Evolutionary conservation across 192 early-diverging fungal genomes (phyloP).

Genomic region (Entophlyctis luteolus): DNA sequence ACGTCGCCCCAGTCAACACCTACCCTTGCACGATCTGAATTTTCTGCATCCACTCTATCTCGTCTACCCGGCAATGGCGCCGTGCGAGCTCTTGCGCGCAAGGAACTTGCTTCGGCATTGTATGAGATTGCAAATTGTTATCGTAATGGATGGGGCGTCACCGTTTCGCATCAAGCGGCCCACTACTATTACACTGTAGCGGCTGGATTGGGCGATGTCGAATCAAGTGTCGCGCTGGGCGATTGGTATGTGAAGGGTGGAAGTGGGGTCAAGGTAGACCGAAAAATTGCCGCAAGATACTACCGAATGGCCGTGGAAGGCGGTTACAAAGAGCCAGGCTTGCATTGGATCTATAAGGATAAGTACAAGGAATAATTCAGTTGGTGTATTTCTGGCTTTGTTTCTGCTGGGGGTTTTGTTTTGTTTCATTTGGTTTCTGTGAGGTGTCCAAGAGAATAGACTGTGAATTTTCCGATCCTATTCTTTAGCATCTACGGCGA

Average conservation of each 20-base stretch:
- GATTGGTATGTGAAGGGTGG: conserved; percentile 44
- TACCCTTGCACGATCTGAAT: neutral
- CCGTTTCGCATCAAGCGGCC: conserved; percentile 29
- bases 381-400: neutral
- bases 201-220: conserved; percentile 43
- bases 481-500: too few relatives aligned
- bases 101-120: conserved; percentile 41
- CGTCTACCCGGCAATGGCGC: conserved; percentile 1
- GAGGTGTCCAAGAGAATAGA: too few relatives aligned
- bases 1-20: neutral
- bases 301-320: conserved; percentile 43
- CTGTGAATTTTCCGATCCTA: too few relatives aligned
- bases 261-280: conserved; percentile 39
- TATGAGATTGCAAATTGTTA: conserved; percentile 49
- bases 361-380: conserved; percentile 31
- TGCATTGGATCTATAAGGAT: conserved; percentile 56
- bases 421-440: too few relatives aligned
- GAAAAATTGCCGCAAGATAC: conserved; percentile 44
- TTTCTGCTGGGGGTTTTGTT: too few relatives aligned
- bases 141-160: conserved; percentile 52
- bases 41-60: conserved; percentile 8
- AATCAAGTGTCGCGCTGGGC: conserved; percentile 46
- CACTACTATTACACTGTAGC: conserved; percentile 46
- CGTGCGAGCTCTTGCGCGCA: conserved; percentile 23
- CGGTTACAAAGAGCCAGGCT: conserved; percentile 41